Evolutionary conservation across 164 flowering plant genomes (phyloP), one percentile per base, ranked within the genome.

Genomic region (Echeveria elegans): DNA sequence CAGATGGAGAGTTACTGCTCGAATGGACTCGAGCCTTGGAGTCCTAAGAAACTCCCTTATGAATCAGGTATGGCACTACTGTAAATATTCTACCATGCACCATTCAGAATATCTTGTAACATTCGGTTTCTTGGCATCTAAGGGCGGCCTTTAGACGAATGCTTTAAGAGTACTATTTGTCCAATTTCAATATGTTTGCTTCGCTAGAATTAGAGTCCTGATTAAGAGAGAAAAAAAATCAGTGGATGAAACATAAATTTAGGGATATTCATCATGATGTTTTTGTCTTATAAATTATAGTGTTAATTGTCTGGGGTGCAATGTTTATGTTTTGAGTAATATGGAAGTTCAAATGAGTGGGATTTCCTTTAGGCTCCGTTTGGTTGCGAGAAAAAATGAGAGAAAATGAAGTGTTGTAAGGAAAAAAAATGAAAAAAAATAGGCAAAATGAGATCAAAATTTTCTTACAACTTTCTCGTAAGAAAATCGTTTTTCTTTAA

Each of bases 1-100:
- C 99, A 95, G 72, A 95, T 95, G 90, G 97, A 87, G 81, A 82
- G 86, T 0, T 91, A 95, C 69, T 95, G 99, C 77, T 88, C 83
- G 32, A 72, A 86, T 75, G 99, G 99, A 0, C 69, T 95, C 77
- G 70, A 68, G 70, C 97, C 97, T 34, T 95, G 99, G 99, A 79
- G 78, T 29, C 52, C 78, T 0, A 47, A 78, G 0, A 95, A 95
- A 78, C 84, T 80, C 10, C 90, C 96, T 2, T 92, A 88, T 71
- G 69, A 83, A 62, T 75, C 99, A 83, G 97, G 96, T 95, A 84
- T 24, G 82, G n/a, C n/a, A n/a, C n/a, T n/a, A 9, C 23, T 41
- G 10, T 14, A 53, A 24, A n/a, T n/a, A n/a, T n/a, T 63, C 41
- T 31, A 11, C 28, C 65, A 31, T 37, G 29, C 29, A 34, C 66